These are phyloP conservation scores for Lichtheimia corymbifera DNA, from an alignment of 371 early-diverging fungal genomes.

Conservation along the genomic window DNA sequence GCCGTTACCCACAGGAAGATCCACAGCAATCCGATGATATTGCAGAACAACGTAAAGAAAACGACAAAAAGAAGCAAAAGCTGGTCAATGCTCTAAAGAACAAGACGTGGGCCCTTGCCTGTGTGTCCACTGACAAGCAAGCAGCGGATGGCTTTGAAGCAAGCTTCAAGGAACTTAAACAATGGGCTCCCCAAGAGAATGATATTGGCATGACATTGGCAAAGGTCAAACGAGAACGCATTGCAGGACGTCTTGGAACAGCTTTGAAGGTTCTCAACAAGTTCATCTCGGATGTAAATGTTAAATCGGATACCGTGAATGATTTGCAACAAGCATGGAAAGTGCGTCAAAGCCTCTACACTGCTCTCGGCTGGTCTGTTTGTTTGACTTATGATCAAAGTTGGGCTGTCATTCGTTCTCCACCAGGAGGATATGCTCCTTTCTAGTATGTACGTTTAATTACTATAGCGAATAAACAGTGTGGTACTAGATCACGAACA, in stretches of 20 bases:
- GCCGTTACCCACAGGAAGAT: conserved; percentile 52
- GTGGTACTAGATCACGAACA: too few relatives aligned
- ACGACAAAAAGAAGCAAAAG: conserved; percentile 69
- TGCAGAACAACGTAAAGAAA: conserved; percentile 65
- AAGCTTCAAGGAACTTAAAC: conserved; percentile 40
- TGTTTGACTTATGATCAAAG: conserved; percentile 60
- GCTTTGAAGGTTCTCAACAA: conserved; percentile 69
- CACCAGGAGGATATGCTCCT: conserved; percentile 54
- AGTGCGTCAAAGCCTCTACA: conserved; percentile 44
- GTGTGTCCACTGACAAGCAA: conserved; percentile 34
- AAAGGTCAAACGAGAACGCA: conserved; percentile 56
- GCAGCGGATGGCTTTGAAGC: conserved; percentile 34
- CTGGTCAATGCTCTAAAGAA: conserved; percentile 63
- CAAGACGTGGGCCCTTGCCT: conserved; percentile 54
- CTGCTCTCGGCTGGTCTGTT: conserved; percentile 51
- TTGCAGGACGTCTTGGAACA: conserved; percentile 56
- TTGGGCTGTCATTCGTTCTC: conserved; percentile 48
- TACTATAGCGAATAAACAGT: too few relatives aligned
- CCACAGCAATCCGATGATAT: conserved; percentile 55
- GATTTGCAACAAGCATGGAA: conserved; percentile 43
- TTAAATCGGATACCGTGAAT: conserved; percentile 38
- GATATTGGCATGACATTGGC: conserved; percentile 53
- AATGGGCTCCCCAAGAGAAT: conserved; percentile 46
- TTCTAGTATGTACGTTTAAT: conserved; percentile 33
- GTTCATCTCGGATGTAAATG: conserved; percentile 58